Evolutionary conservation across 495 filamentous ascomycete genomes (phyloP).

Genomic region (Xylaria scruposa): DNA sequence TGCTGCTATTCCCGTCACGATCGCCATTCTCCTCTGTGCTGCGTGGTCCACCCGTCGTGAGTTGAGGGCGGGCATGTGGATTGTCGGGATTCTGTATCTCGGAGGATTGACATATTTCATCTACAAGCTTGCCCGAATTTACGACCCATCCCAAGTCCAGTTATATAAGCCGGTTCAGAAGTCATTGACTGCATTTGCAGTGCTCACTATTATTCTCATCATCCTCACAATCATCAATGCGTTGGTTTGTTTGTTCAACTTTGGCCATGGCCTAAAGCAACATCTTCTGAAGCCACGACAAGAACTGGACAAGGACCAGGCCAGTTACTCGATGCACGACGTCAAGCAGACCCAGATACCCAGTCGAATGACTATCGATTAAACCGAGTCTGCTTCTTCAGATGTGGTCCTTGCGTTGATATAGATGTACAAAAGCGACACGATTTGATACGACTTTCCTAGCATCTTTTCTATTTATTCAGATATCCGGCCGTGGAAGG

Average conservation of each 20-base stretch:
- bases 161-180: constrained; percentile 76
- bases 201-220: constrained; percentile 89
- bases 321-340: constrained; percentile 70
- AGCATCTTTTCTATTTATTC: constrained; percentile 33
- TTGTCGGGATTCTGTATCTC: constrained; percentile 85
- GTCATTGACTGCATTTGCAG: constrained; percentile 88
- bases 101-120: constrained; percentile 93
- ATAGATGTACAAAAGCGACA: constrained; percentile 43
- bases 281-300: constrained; percentile 73
- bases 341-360: constrained; percentile 64
- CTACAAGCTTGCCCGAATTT: constrained; percentile 98
- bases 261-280: constrained; percentile 86
- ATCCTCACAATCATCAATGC: constrained; percentile 89
- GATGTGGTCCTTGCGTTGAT: constrained; percentile 13
- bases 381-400: constrained; percentile 28
- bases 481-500: constrained; percentile 37
- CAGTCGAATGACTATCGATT: constrained; percentile 91
- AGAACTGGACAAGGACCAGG: constrained; percentile 74
- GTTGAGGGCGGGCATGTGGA: constrained; percentile 74
- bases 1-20: constrained; percentile 88
- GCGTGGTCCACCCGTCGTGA: constrained; percentile 86
- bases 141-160: constrained; percentile 53
- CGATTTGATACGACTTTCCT: constrained; percentile 41
- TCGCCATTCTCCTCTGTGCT: constrained; percentile 81
- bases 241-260: constrained; percentile 85